A percentile compares a stretch with the other conserved stretches of the same genome.
Conservation (phyloP, 106 monocot species). For the Dioscorea zingiberensis region DNA sequence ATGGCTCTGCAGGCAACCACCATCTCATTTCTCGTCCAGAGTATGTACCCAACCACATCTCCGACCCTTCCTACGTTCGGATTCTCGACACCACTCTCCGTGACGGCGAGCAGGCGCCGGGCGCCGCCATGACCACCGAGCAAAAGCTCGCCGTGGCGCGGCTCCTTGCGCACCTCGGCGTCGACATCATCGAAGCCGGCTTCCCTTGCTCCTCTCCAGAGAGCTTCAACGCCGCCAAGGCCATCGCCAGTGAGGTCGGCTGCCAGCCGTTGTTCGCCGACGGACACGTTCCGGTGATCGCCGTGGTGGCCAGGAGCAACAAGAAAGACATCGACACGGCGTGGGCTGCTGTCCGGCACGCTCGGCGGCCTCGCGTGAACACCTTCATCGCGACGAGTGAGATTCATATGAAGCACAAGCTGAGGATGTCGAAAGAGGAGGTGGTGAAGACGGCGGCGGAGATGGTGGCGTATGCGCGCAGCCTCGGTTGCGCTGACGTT, state of each 20-base stretch:
- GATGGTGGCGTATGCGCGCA: conserved; percentile 82
- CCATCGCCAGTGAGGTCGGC: conserved; percentile 79
- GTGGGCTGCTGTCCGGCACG: conserved; percentile 85
- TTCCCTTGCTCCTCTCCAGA: conserved; percentile 89
- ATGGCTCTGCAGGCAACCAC: too few relatives aligned
- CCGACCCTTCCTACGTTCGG: conserved; percentile 72
- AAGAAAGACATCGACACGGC: conserved; percentile 70
- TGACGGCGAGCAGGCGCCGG: conserved; percentile 98
- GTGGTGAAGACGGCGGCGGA: conserved; percentile 64
- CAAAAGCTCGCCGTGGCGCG: conserved; percentile 86
- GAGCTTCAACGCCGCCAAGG: conserved; percentile 71
- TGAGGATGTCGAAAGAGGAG: conserved; percentile 83
- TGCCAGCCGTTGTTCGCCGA: conserved; percentile 33
- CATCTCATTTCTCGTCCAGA: conserved; percentile 43
- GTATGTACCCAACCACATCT: conserved; percentile 70
- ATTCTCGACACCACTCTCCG: conserved; percentile 95
- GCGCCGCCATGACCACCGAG: conserved; percentile 85
- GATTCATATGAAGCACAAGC: conserved; percentile 81
- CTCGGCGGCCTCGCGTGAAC: conserved; percentile 58
- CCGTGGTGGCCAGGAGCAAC: conserved; percentile 75
- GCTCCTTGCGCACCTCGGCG: conserved; percentile 67
- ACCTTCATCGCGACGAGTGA: conserved; percentile 93
- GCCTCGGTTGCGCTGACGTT: conserved; percentile 73
- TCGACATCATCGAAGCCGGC: conserved; percentile 95
- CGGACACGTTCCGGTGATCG: conserved; percentile 81